A percentile compares a stretch with the other conserved stretches of the same genome.
Evolutionary conservation across 2,329 filamentous ascomycete species (phyloP).

Genomic region (Fusarium dimerum): DNA sequence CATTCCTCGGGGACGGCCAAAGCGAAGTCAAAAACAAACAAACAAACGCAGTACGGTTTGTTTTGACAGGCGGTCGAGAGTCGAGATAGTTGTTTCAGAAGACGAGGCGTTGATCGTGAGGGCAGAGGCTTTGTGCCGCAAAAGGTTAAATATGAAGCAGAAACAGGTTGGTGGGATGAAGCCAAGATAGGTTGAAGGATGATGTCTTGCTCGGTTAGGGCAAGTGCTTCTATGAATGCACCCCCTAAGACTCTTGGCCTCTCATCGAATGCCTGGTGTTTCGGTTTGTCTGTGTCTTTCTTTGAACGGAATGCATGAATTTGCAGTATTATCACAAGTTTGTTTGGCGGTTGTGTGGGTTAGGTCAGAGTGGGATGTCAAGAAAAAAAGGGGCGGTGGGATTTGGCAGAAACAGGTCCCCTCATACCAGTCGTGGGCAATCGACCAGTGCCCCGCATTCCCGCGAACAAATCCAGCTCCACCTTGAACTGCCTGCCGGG

Average conservation of each 20-base stretch:
- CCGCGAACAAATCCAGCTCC: too few species aligned
- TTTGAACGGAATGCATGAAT: background rate
- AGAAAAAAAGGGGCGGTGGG: constrained; percentile 30
- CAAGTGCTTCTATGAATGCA: background rate
- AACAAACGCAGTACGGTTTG: constrained; percentile 5
- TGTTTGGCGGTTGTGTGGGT: constrained; percentile 17
- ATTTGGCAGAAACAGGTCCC: constrained; percentile 27
- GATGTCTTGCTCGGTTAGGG: background rate
- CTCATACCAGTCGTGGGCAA: background rate
- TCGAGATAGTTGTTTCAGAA: background rate
- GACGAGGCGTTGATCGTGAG: background rate
- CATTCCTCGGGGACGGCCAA: constrained; percentile 23
- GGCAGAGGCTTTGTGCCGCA: background rate
- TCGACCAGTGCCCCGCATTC: too few species aligned
- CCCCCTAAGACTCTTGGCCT: background rate
- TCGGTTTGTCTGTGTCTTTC: background rate
- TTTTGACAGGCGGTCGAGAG: constrained; percentile 10
- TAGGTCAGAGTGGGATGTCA: constrained; percentile 14
- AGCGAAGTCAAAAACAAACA: background rate
- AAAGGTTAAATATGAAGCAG: constrained; percentile 1
- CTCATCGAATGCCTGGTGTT: background rate
- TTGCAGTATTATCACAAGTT: constrained; percentile 2
- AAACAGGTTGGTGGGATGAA: background rate
- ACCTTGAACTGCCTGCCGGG: too few species aligned
- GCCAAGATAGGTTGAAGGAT: background rate